phyloP scores from a whole-genome alignment of 176 grass and related monocot species.

The Musa troglodytarum region DNA sequence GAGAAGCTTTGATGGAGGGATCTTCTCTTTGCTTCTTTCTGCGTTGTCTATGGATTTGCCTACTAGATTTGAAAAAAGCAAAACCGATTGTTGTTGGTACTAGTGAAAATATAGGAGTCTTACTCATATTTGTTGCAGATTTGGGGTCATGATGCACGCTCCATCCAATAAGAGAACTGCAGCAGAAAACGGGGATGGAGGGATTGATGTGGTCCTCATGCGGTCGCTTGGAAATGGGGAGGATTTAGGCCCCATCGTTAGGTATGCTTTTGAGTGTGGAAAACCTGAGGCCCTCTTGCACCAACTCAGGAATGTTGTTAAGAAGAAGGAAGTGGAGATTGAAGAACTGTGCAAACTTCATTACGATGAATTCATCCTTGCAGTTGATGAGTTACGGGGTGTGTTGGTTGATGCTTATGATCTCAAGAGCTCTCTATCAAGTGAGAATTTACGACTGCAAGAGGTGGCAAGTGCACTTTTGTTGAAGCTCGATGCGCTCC shows the following conservation, averaged over 20 bases:
- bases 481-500: constrained; percentile 50
- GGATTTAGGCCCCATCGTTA: constrained; percentile 75
- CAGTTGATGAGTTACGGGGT: constrained; percentile 68
- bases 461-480: constrained; percentile 44
- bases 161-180: constrained; percentile 50
- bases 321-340: constrained; percentile 93
- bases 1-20: neutral
- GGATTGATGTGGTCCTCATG: constrained; percentile 30
- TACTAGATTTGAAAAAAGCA: too few species aligned
- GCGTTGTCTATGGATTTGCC: too few species aligned
- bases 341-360: constrained; percentile 80
- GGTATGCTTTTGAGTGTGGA: constrained; percentile 58
- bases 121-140: neutral
- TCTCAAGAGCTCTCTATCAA: constrained; percentile 49
- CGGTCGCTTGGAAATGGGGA: constrained; percentile 64
- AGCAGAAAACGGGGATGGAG: constrained; percentile 54
- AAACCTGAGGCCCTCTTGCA: constrained; percentile 80
- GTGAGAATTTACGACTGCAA: constrained; percentile 50
- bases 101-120: neutral
- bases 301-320: constrained; percentile 59
- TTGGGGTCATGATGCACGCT: constrained; percentile 33
- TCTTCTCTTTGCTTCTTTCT: too few species aligned
- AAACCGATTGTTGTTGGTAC: neutral
- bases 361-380: constrained; percentile 89
- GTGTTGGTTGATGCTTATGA: constrained; percentile 78